Percentiles rank a stretch among this genome's conserved stretches.
Evolutionary conservation across 257 asterid species (phyloP).

Genomic region (Fraxinus americana): DNA sequence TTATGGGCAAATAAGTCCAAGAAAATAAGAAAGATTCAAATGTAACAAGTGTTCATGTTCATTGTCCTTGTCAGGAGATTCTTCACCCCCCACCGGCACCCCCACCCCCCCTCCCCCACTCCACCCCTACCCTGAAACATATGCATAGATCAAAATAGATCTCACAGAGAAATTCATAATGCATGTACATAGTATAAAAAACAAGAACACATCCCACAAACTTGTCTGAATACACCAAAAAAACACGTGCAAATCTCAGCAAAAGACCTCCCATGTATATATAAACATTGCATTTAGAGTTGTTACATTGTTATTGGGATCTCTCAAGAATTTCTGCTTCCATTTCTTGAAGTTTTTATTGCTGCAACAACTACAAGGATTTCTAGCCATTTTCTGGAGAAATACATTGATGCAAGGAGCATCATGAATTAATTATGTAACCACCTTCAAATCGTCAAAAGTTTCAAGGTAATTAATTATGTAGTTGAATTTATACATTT

Average conservation of each 20-base stretch:
- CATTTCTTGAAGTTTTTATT: slow-evolving; percentile 3
- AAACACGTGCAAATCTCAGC: neutral
- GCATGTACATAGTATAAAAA: neutral
- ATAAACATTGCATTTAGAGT: neutral
- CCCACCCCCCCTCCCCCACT: neutral
- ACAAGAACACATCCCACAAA: neutral
- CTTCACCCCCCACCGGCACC: slow-evolving; percentile 12
- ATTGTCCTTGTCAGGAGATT: slow-evolving; percentile 39
- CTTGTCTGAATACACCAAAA: neutral
- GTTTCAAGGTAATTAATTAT: neutral
- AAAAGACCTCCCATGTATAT: too few species aligned
- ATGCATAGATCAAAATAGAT: neutral
- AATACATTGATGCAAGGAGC: slow-evolving; percentile 2
- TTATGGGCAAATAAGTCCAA: slow-evolving; percentile 29
- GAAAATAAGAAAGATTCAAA: slow-evolving; percentile 22
- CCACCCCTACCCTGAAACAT: too few species aligned
- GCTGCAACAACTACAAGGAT: neutral
- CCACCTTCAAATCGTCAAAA: neutral
- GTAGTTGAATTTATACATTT: neutral
- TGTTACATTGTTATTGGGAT: neutral
- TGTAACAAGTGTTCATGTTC: slow-evolving; percentile 42
- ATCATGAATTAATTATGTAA: neutral
- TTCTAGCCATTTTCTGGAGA: neutral
- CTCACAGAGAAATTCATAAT: neutral
- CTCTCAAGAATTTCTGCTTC: neutral